Percentiles rank a stretch among this genome's conserved stretches.
These are phyloP conservation scores for Sanghuangporus sanghuang DNA, from an alignment of 1,284 basidiomycete genomes.

Conservation along the genomic window DNA sequence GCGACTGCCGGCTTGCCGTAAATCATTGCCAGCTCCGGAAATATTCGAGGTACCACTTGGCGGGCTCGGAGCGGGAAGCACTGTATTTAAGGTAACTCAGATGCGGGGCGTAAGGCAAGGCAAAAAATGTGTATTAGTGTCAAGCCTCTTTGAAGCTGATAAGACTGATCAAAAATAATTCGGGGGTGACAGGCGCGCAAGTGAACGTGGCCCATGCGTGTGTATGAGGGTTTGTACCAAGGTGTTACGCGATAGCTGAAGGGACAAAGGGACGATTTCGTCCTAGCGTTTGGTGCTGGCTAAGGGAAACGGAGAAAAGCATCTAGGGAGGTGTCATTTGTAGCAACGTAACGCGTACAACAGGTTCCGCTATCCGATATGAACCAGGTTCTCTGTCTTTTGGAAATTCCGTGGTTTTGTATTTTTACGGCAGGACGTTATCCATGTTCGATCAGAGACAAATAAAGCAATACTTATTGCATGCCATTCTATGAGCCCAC, in stretches of 20 bases:
- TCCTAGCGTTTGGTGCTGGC: neutral
- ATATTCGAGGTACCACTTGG: no score
- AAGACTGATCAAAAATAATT: neutral
- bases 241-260: neutral
- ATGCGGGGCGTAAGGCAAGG: no score
- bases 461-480: neutral
- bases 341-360: neutral
- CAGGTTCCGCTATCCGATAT: neutral
- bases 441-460: neutral
- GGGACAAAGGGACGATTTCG: neutral
- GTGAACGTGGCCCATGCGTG: neutral
- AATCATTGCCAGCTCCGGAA: no score
- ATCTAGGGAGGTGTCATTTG: neutral
- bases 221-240: neutral
- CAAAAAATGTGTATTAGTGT: no score
- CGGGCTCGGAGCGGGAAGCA: no score
- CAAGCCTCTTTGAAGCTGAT: neutral
- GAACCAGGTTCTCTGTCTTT: neutral
- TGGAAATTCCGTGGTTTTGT: no score
- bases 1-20: no score
- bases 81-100: no score
- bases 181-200: neutral
- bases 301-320: neutral
- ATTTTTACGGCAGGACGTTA: neutral
- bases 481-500: no score